Conservation (phyloP, 306 rosid species). For the Fragaria ananassa region DNA sequence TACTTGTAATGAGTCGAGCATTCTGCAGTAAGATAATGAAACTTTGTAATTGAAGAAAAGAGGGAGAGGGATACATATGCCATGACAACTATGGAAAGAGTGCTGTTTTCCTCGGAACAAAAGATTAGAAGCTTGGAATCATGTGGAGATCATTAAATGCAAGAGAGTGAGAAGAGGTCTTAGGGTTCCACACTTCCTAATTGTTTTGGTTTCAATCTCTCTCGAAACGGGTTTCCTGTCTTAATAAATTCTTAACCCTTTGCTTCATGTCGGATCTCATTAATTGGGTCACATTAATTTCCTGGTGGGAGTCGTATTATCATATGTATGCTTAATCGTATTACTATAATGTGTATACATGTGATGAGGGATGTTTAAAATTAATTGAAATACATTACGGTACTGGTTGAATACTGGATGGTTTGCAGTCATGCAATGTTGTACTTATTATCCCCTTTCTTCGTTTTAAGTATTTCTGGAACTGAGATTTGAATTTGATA, state of each 20-base stretch:
- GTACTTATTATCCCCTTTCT: background rate
- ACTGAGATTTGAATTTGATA: constrained; percentile 2
- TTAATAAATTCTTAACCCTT: constrained; percentile 41
- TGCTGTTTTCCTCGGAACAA: constrained; percentile 48
- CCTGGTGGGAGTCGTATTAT: constrained; percentile 23
- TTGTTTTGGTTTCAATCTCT: constrained; percentile 39
- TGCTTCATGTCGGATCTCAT: constrained; percentile 53
- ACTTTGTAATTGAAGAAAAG: background rate
- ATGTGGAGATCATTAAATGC: constrained; percentile 69
- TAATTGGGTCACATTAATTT: constrained; percentile 37
- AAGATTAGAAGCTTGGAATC: constrained; percentile 60
- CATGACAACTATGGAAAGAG: constrained; percentile 36
- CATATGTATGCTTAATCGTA: constrained; percentile 4
- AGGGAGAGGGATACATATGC: constrained; percentile 20
- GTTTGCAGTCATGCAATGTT: constrained; percentile 17
- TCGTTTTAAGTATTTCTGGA: background rate
- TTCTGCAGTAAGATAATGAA: constrained; percentile 16
- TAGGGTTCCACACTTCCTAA: constrained; percentile 45
- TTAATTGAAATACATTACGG: constrained; percentile 4
- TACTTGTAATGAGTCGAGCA: background rate
- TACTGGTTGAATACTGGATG: constrained; percentile 1
- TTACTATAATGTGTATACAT: constrained; percentile 11
- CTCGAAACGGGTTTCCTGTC: constrained; percentile 35
- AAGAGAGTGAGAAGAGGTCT: constrained; percentile 38
- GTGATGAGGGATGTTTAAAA: background rate